phyloP scores from a whole-genome alignment of 768 basidiomycete species.

The Panaeolus papilionaceus region DNA sequence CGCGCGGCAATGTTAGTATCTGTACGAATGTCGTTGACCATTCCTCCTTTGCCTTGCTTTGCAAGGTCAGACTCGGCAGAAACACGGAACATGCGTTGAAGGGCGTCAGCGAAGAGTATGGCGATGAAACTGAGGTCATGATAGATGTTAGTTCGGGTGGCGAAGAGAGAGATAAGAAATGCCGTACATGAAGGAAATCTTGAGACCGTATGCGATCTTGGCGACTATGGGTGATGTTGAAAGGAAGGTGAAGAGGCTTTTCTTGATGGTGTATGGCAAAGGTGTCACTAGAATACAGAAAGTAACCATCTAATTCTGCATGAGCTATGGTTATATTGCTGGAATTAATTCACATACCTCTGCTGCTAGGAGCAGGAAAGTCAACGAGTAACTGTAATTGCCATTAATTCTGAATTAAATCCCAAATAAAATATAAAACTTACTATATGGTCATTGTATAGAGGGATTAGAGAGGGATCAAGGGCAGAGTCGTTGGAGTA shows the following conservation, averaged over 20 bases:
- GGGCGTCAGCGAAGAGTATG: conserved; percentile 88
- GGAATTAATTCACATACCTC: conserved; percentile 50
- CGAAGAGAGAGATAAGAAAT: conserved; percentile 34
- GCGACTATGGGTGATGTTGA: conserved; percentile 74
- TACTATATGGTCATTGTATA: conserved; percentile 54
- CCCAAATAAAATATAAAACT: conserved; percentile 13
- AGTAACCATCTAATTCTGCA: conserved; percentile 66
- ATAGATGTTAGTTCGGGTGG: conserved; percentile 1
- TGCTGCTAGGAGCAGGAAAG: conserved; percentile 80
- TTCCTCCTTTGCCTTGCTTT: conserved; percentile 55
- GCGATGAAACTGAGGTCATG: conserved; percentile 67
- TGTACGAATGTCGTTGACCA: conserved; percentile 67
- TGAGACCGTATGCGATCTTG: conserved; percentile 89
- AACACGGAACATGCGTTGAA: conserved; percentile 91
- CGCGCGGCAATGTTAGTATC: conserved; percentile 92
- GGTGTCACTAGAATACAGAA: conserved; percentile 88
- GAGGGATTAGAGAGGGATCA: conserved; percentile 5
- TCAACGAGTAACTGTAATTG: conserved; percentile 69
- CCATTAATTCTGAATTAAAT: conserved; percentile 31
- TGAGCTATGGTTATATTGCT: not conserved
- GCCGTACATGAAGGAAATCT: conserved; percentile 89
- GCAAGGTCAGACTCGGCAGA: conserved; percentile 74
- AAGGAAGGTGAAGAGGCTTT: conserved; percentile 75
- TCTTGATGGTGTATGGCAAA: conserved; percentile 78
- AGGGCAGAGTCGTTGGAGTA: conserved; percentile 5